Evolutionary conservation across 1,139 yeast species (phyloP).

Genomic region (Hyphopichia burtonii): DNA sequence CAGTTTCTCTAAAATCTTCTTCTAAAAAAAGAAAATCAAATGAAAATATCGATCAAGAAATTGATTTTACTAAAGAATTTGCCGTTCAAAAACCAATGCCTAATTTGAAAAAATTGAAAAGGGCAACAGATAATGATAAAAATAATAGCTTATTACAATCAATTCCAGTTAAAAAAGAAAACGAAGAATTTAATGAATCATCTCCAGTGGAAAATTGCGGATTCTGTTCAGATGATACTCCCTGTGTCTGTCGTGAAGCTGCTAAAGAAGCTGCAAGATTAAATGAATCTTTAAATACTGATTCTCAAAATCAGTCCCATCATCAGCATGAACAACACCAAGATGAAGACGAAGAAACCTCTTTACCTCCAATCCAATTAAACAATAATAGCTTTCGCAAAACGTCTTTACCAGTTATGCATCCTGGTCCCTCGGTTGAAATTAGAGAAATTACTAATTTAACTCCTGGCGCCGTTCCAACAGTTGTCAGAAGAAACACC

Average conservation of each 20-base stretch:
- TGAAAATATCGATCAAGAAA: slow-evolving; percentile 25
- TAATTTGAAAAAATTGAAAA: slow-evolving; percentile 30
- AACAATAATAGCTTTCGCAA: slow-evolving; percentile 25
- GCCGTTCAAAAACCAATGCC: slow-evolving; percentile 39
- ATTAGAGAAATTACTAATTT: slow-evolving; percentile 44
- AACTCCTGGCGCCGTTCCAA: slow-evolving; percentile 43
- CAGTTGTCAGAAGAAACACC: slow-evolving; percentile 22
- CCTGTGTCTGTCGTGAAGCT: slow-evolving; percentile 89
- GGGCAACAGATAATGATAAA: slow-evolving; percentile 4
- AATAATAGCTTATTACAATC: slow-evolving; percentile 8
- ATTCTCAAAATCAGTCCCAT: slow-evolving; percentile 1
- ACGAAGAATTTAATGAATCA: slow-evolving; percentile 29
- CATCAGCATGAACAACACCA: slow-evolving; percentile 11
- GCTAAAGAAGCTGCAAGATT: slow-evolving; percentile 56
- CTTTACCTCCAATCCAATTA: slow-evolving; percentile 37
- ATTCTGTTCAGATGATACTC: slow-evolving; percentile 88
- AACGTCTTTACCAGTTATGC: slow-evolving; percentile 55
- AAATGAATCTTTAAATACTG: slow-evolving; percentile 25
- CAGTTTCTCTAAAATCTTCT: slow-evolving; percentile 54
- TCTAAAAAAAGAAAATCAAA: slow-evolving; percentile 23
- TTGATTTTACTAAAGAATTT: slow-evolving; percentile 56
- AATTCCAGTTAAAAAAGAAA: slow-evolving; percentile 6
- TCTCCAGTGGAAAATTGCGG: slow-evolving; percentile 83
- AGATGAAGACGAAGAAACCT: slow-evolving; percentile 22
- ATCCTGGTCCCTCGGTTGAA: slow-evolving; percentile 66